These are phyloP conservation scores for Hypoxylon sp. DNA, from an alignment of 2,329 filamentous ascomycete genomes.

Conservation along the genomic window DNA sequence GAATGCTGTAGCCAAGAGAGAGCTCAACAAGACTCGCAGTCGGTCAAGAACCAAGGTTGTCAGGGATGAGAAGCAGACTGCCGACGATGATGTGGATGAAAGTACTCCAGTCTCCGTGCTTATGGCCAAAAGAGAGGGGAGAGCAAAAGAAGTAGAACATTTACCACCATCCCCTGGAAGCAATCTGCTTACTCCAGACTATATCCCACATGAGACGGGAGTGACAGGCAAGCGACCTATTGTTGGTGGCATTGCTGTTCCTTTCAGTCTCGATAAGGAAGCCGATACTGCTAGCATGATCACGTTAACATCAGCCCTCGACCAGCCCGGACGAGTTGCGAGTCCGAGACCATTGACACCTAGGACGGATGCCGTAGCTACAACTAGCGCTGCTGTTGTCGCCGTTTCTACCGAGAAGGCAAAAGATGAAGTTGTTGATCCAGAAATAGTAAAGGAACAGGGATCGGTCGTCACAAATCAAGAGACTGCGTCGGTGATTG, in stretches of 20 bases:
- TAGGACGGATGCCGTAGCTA: conserved; percentile 14
- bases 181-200: conserved; percentile 55
- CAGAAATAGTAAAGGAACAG: conserved; percentile 26
- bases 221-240: conserved; percentile 70
- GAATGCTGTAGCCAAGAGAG: conserved; percentile 37
- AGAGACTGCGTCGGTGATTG: conserved; percentile 22
- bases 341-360: conserved; percentile 45
- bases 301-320: conserved; percentile 62
- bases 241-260: conserved; percentile 74
- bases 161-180: conserved; percentile 44
- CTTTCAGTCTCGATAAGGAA: conserved; percentile 73
- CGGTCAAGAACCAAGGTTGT: conserved; percentile 58
- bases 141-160: conserved; percentile 46
- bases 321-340: conserved; percentile 46
- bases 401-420: conserved; percentile 17
- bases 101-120: conserved; percentile 56
- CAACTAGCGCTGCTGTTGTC: conserved; percentile 22
- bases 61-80: conserved; percentile 60
- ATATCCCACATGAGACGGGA: conserved; percentile 57
- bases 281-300: conserved; percentile 75
- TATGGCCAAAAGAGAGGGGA: conserved; percentile 52
- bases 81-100: conserved; percentile 45
- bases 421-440: conserved; percentile 29
- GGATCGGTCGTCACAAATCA: conserved; percentile 14
- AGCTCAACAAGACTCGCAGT: conserved; percentile 46